A percentile compares a stretch with the other conserved stretches of the same genome.
Evolutionary conservation across 176 grass and related monocot species (phyloP).

Genomic region (Calamus simplicifolius): DNA sequence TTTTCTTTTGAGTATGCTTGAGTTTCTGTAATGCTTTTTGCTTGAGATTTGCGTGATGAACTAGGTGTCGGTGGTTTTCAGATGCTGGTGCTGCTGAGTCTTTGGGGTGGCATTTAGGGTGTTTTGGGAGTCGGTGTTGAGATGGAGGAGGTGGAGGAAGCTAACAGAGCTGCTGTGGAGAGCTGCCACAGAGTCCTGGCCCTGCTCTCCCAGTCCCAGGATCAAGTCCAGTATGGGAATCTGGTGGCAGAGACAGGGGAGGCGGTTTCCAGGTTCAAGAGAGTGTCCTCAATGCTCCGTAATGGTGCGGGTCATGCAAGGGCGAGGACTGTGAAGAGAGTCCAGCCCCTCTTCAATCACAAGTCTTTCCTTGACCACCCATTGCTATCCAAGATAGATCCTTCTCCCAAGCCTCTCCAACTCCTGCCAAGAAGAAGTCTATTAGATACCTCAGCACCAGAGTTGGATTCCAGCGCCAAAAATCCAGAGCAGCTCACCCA

Average conservation of each 20-base stretch:
- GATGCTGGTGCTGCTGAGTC: slow-evolving; percentile 27
- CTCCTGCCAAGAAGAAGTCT: slow-evolving; percentile 18
- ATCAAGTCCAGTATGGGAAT: slow-evolving; percentile 37
- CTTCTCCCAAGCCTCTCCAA: slow-evolving; percentile 16
- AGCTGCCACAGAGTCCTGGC: slow-evolving; percentile 61
- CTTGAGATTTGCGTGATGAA: too few species aligned
- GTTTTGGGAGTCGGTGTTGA: background rate
- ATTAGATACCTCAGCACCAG: slow-evolving; percentile 1
- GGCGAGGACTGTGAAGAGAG: slow-evolving; percentile 35
- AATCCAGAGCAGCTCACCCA: slow-evolving; percentile 16
- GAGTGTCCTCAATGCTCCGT: slow-evolving; percentile 50
- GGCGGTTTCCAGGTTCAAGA: slow-evolving; percentile 68
- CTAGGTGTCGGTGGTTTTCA: slow-evolving; percentile 3
- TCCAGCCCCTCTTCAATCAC: slow-evolving; percentile 18
- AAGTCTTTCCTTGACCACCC: slow-evolving; percentile 42
- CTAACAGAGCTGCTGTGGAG: slow-evolving; percentile 67
- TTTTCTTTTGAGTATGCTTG: slow-evolving; percentile 11
- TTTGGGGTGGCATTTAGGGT: slow-evolving; percentile 9
- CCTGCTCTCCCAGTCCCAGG: slow-evolving; percentile 49
- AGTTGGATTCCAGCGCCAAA: slow-evolving; percentile 28
- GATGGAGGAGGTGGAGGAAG: slow-evolving; percentile 80
- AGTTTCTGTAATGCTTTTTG: too few species aligned
- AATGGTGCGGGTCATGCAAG: slow-evolving; percentile 42
- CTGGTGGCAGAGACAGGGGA: slow-evolving; percentile 53
- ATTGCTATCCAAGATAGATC: slow-evolving; percentile 1